phyloP scores from a whole-genome alignment of 139 green algal species.

The Zygnema circumcarinatum region DNA sequence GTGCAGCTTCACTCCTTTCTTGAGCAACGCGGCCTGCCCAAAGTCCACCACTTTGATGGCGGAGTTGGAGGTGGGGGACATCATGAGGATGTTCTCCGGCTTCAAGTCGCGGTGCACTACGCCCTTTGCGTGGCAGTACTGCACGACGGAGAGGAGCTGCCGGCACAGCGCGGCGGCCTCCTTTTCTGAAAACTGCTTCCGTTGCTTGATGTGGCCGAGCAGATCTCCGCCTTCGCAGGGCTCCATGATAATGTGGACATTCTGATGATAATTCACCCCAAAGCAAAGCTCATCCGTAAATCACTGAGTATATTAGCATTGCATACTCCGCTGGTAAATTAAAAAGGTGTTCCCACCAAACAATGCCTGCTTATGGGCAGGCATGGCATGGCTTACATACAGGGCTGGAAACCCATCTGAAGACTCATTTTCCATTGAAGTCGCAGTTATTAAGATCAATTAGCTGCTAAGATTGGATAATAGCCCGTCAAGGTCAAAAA shows the following conservation, averaged over 20 bases:
- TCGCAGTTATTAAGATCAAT: too few species aligned
- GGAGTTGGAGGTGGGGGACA: slow-evolving; percentile 70
- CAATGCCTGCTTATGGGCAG: too few species aligned
- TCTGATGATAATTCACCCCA: too few species aligned
- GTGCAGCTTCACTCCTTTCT: not conserved
- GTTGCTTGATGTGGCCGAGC: slow-evolving; percentile 34
- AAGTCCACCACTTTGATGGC: slow-evolving; percentile 95
- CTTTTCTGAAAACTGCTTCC: slow-evolving; percentile 31
- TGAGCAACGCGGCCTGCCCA: slow-evolving; percentile 67
- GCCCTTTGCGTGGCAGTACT: slow-evolving; percentile 95
- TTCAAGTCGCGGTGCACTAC: slow-evolving; percentile 86
- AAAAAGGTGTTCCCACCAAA: too few species aligned
- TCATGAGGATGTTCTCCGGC: slow-evolving; percentile 94
- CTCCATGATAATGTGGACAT: slow-evolving; percentile 33
- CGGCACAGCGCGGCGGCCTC: slow-evolving; percentile 28
- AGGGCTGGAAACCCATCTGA: too few species aligned
- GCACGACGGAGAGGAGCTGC: slow-evolving; percentile 69
- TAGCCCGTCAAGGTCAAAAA: too few species aligned
- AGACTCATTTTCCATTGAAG: too few species aligned
- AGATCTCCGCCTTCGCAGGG: slow-evolving; percentile 42
- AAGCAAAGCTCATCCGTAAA: too few species aligned
- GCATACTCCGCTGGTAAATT: too few species aligned
- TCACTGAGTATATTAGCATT: too few species aligned
- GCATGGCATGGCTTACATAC: too few species aligned
- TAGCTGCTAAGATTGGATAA: too few species aligned